Evolutionary conservation across 1,284 basidiomycete species (phyloP), one percentile per base, ranked within the genome.

Genomic region (Sanguinoderma infundibulare): DNA sequence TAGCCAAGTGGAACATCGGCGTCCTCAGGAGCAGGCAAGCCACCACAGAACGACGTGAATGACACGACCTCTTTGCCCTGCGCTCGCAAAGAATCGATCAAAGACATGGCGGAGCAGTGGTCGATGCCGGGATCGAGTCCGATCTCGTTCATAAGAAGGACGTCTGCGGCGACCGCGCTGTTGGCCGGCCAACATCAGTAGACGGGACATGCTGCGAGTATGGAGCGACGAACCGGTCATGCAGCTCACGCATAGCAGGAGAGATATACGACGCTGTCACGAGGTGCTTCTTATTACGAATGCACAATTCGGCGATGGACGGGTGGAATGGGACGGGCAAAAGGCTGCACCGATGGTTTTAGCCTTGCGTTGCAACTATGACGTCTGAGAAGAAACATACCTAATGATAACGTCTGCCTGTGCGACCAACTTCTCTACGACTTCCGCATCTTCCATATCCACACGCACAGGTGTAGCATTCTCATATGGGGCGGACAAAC

Each of bases 121-220:
- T 98, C 96, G 65, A 98, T 92, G n/a, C 96, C 96, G 0, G 96
- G 96, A 75, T 98, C 96, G 0, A 98, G 80, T 1, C 96, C 96
- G 51, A 98, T 95, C 77, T 98, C 96, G 70, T 96, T 97, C 49
- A 98, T 82, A 0, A 98, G 79, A 0, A 96, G 78, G 17, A 98
- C 86, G 49, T 87, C 84, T 0, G 86, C 83, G 5, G 82, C 75
- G 49, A 82, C 67, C 0, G 96, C 95, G 3, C 92, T 94, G 65
- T 6, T 22, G 3, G 15, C 34, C 26, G 30, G n/a, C n/a, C n/a
- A 22, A 8, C 4, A 36, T 51, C 20, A 51, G n/a, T 14, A 24
- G n/a, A 39, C 34, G n/a, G 20, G 10, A 15, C 7, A 6, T 34
- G 4, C 36, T 36, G 36, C 35, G 38, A 22, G 20, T 32, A 30